These are phyloP conservation scores for Dothideomycetes sp. DNA, from an alignment of 2,329 filamentous ascomycete genomes.

Conservation along the genomic window DNA sequence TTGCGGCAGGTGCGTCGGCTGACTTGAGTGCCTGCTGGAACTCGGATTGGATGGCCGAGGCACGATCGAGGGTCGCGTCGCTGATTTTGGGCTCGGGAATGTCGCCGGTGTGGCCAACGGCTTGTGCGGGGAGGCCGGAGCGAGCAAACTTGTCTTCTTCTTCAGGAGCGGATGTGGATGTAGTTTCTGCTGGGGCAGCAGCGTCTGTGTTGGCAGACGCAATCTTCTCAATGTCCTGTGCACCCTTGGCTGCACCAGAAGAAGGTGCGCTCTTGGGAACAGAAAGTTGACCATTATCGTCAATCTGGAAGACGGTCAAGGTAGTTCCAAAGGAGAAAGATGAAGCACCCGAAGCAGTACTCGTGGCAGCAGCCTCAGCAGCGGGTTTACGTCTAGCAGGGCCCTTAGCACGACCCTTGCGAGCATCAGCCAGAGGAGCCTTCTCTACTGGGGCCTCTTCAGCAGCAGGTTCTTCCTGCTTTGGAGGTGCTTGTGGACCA, in stretches of 20 bases:
- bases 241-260: conserved; percentile 13
- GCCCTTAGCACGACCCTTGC: conserved; percentile 82
- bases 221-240: conserved; percentile 19
- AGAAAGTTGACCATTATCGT: conserved; percentile 31
- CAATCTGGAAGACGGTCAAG: conserved; percentile 34
- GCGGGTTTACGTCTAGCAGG: conserved; percentile 67
- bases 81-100: conserved; percentile 16
- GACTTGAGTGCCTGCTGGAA: conserved; percentile 15
- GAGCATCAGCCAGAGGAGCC: conserved; percentile 73
- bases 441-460: conserved; percentile 54
- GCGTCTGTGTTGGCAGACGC: conserved; percentile 21
- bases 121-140: conserved; percentile 13
- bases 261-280: conserved; percentile 20
- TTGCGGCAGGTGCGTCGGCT: conserved; percentile 6
- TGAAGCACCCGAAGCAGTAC: conserved; percentile 42
- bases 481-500: conserved; percentile 63
- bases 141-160: conserved; percentile 10
- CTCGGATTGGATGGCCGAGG: conserved; percentile 15
- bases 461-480: conserved; percentile 52
- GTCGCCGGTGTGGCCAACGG: conserved; percentile 19
- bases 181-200: conserved; percentile 18
- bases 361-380: conserved; percentile 41
- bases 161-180: background rate
- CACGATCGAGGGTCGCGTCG: conserved; percentile 14
- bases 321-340: conserved; percentile 34